Base-by-base conservation (phyloP, 1,139 yeast species). In the Hyphopichia pseudoburtonii region DNA sequence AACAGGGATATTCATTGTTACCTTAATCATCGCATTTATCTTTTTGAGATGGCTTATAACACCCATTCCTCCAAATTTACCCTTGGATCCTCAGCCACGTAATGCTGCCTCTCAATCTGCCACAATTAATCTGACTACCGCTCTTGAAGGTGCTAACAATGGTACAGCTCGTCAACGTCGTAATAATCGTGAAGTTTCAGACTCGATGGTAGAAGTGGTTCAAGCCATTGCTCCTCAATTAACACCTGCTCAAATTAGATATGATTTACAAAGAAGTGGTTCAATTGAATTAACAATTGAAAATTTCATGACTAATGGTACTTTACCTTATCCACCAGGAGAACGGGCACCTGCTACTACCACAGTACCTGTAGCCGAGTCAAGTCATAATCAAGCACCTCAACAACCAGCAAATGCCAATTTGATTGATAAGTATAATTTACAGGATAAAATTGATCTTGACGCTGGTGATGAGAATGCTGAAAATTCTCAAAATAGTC, bases 141-240 rank as follows among this genome's bases (percentile, higher is more conserved):
- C n/a, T n/a, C n/a, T n/a, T n/a, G n/a, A n/a, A n/a, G n/a, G n/a
- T n/a, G n/a, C n/a, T n/a, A n/a, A n/a, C n/a, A n/a, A n/a, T n/a
- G n/a, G n/a, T n/a, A n/a, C n/a, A n/a, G 30, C 34, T 25, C 14
- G 34, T n/a, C 23, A 33, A 8, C 32, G 38, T 25, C 49, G 62
- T 38, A 36, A 60, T 14, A 65, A 76, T 38, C 76, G 95, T 38
- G 73, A 67, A 3, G 85, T 86, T n/a, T 84, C 88, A 3, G 76
- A 72, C 9, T 81, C 78, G 44, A 90, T 90, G 97, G 72, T 90
- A 34, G 94, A 86, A 47, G 82, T 86, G 1, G 97, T 90, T 1
- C 87, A 82, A 49, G 78, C 89, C 19, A 70, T 90, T 44, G 96
- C 89, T 0, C 97, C 97, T 1, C 70, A 71, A 24, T 64, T 87